Percentiles rank a stretch among this genome's conserved stretches.
phyloP scores from a whole-genome alignment of 2,329 filamentous ascomycete species.

The Rhynchosporium secalis region DNA sequence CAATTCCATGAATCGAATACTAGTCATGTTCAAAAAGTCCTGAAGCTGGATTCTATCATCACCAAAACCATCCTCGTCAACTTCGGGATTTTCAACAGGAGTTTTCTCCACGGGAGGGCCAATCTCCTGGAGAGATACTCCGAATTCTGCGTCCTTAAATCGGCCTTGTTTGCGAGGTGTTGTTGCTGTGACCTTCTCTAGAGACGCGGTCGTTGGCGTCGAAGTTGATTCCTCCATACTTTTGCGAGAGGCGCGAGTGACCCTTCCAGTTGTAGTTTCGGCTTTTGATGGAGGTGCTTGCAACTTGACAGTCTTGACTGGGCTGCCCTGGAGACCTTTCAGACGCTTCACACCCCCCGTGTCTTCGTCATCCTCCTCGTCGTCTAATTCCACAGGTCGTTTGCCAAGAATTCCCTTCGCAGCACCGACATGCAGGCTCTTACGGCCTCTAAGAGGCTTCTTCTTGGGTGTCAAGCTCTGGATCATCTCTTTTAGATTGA shows the following conservation, averaged over 20 bases:
- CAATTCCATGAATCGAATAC: constrained; percentile 96
- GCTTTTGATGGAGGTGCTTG: constrained; percentile 68
- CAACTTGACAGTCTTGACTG: constrained; percentile 72
- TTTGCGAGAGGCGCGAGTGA: constrained; percentile 51
- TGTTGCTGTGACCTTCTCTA: constrained; percentile 47
- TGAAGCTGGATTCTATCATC: constrained; percentile 76
- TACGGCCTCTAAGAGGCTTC: constrained; percentile 65
- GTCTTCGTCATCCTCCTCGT: constrained; percentile 61
- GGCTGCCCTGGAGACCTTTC: constrained; percentile 70
- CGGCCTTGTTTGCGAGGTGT: constrained; percentile 58
- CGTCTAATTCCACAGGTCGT: constrained; percentile 69
- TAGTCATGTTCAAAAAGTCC: constrained; percentile 92
- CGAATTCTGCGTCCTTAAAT: constrained; percentile 54
- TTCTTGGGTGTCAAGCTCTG: constrained; percentile 76
- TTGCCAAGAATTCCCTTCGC: constrained; percentile 74
- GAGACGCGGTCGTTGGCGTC: constrained; percentile 52
- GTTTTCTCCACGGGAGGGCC: constrained; percentile 45
- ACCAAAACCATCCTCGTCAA: constrained; percentile 39
- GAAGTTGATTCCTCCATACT: constrained; percentile 47
- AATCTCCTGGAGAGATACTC: constrained; percentile 42
- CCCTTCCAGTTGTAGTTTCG: constrained; percentile 63
- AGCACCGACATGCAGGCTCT: constrained; percentile 75
- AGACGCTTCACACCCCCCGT: constrained; percentile 66
- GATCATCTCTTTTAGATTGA: constrained; percentile 75
- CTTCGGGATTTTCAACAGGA: constrained; percentile 50